Evolutionary conservation across 805 yeast species (phyloP), one percentile per base, ranked within the genome.

Genomic region (Nakazawaea siamensis): DNA sequence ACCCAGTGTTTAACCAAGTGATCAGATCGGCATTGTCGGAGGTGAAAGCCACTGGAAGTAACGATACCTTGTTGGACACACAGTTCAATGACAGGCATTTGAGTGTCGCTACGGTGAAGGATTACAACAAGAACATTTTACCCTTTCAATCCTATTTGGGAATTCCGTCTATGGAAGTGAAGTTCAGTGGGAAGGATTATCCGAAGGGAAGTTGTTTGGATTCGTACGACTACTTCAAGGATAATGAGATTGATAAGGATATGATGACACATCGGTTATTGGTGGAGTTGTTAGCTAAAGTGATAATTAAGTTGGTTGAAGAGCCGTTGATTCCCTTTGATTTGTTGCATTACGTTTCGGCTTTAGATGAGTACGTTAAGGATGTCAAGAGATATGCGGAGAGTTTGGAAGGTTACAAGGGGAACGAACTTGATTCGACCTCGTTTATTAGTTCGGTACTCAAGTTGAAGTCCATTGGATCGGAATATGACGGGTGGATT

Each of bases 291-390:
- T 48, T 80, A 1, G 63, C 82, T 4, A 60, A 67, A 30, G 42
- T 78, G 3, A 56, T 70, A 0, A 49, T 86, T n/a, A 66, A 70
- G 31, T 49, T 81, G n/a, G 70, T 77, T 0, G 95, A 87, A 45
- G 70, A 68, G 27, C 94, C 97, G 1, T 54, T 85, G 27, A 61
- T 88, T 13, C 95, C 95, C 2, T 80, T 68, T 44, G 72, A 77
- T 49, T 54, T 83, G 24, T 54, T 51, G 3, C 58, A 60, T 5
- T 65, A 73, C 40, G 70, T 72, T 5, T 50, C 58, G 1, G 57
- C 57, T 7, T 43, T 83, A 39, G 60, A 59, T 15, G 49, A 54
- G 1, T 69, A 69, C 41, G 49, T 66, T 11, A 53, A 59, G 15
- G 79, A 74, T 38, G 54, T 85, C 20, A 61, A 63, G 29, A 45